Base-by-base conservation (phyloP, 441 rosid genomes). In the Breynia disticha region DNA sequence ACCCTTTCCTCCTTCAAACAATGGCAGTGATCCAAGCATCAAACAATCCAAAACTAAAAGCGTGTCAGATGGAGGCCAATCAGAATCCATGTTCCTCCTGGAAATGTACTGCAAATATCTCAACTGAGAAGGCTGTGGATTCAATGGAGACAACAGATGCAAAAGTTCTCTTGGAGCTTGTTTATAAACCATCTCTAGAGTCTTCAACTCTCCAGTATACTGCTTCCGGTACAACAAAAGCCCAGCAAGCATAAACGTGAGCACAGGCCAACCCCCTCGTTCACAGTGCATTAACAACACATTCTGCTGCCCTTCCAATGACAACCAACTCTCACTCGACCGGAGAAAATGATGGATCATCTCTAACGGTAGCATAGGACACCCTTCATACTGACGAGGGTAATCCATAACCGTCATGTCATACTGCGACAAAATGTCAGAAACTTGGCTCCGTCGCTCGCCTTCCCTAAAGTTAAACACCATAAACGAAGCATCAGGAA, bases 371-470 rank as follows among this genome's bases (percentile, higher is more conserved):
- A 90, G 73, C 61, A 85, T 56, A 14, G 90, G 87, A 72, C 96
- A 87, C 20, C 84, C 87, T 67, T 85, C 96, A 20, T 87, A 78
- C 48, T 85, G 93, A 49, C 81, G 95, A 43, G 98, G 98, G 65
- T 90, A 90, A 60, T 90, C 97, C 97, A 90, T 87, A 5, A 90
- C 96, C 0, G 95, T 87, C 96, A 90, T 90, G 75, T 83, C 95
- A 46, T 90, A 87, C 54, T 76, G 80, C 46, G 97, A 83, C 61
- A 90, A 63, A 48, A 90, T 71, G 43, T 90, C 96, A 1, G 87
- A 90, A 61, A 85, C 72, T 61, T 79, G 90, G 72, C 88, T 90
- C 67, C 87, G 82, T 66, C 77, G 83, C 22, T 85, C 95, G 59
- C 96, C 98, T 69, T 87, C 96, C 72, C 86, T 77, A 46, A 90